A percentile compares a stretch with the other conserved stretches of the same genome.
phyloP scores from a whole-genome alignment of 768 basidiomycete species.

The Punctularia strigosozonata region DNA sequence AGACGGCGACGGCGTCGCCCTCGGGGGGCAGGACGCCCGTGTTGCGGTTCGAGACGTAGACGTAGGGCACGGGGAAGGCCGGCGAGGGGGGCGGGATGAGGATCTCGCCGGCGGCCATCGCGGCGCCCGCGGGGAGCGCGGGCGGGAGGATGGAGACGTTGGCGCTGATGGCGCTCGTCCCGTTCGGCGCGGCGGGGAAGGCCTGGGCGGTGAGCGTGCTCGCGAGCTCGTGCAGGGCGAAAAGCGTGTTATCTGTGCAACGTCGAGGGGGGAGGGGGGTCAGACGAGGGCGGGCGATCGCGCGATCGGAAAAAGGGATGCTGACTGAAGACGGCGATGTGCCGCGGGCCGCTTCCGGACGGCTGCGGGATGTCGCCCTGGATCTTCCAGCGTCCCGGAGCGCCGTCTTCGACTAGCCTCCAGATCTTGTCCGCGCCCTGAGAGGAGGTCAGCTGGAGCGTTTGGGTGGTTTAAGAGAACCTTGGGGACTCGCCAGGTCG shows the following conservation, averaged over 20 bases:
- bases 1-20: conserved; percentile 57
- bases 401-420: conserved; percentile 37
- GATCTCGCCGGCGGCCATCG: conserved; percentile 48
- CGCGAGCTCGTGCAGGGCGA: conserved; percentile 42
- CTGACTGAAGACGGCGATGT: conserved; percentile 25
- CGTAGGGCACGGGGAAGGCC: conserved; percentile 37
- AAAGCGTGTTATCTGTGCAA: conserved; percentile 33
- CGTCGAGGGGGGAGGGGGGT: conserved; percentile 1
- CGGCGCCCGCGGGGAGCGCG: conserved; percentile 23
- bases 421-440: conserved; percentile 63
- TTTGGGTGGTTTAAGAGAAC: neutral
- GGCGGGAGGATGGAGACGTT: conserved; percentile 36
- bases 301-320: conserved; percentile 7
- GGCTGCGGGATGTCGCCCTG: conserved; percentile 53
- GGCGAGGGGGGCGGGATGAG: conserved; percentile 38
- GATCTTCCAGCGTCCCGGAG: conserved; percentile 35
- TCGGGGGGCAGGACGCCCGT: conserved; percentile 33
- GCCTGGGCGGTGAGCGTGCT: conserved; percentile 47
- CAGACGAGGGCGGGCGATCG: neutral
- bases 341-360: conserved; percentile 53
- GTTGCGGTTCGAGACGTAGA: conserved; percentile 64
- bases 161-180: conserved; percentile 37
- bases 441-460: neutral
- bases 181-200: conserved; percentile 38
- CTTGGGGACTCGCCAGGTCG: conserved; percentile 37